Evolutionary conservation across 306 rosid genomes (phyloP).

Genomic region (Dryas octopetala): DNA sequence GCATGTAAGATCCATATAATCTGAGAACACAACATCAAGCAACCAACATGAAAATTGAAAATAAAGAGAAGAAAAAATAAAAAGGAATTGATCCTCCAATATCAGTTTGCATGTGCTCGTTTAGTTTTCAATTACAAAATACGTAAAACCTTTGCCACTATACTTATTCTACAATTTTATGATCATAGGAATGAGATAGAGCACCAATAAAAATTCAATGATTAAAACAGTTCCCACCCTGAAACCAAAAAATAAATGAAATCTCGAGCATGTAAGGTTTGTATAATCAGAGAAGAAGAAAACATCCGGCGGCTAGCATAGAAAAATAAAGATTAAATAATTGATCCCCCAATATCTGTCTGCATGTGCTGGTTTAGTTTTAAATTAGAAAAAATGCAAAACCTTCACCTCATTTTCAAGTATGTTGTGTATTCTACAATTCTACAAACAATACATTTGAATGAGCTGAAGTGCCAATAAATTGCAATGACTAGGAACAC

Average conservation of each 20-base stretch:
- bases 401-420: background rate
- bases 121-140: background rate
- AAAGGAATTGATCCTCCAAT: background rate
- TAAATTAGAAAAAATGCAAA: background rate
- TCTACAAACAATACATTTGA: background rate
- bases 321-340: background rate
- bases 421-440: background rate
- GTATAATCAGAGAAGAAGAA: too few species aligned
- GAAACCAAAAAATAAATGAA: too few species aligned
- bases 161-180: background rate
- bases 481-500: background rate
- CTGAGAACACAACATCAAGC: background rate
- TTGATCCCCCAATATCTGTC: background rate
- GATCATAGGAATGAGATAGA: too few species aligned
- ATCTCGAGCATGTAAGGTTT: too few species aligned
- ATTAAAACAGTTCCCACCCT: too few species aligned
- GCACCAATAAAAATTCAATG: too few species aligned
- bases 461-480: background rate
- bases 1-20: background rate
- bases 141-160: background rate
- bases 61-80: background rate
- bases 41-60: constrained; percentile 1
- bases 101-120: background rate
- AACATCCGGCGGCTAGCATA: too few species aligned
- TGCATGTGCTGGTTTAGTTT: background rate